phyloP scores from a whole-genome alignment of 2,329 filamentous ascomycete species.

The Colletotrichum karsti region DNA sequence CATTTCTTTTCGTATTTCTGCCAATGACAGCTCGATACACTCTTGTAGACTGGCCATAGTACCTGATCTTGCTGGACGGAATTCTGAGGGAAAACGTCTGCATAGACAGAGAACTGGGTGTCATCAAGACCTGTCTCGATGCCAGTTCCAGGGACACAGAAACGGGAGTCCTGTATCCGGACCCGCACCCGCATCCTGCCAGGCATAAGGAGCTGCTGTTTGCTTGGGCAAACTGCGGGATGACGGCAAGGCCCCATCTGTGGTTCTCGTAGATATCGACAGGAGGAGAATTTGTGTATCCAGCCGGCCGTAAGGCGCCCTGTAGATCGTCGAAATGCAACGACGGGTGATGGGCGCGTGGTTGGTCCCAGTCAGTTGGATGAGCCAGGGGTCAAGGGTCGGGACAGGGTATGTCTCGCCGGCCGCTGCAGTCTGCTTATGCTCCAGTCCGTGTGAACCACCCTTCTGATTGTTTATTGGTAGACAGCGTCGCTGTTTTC shows the following conservation, averaged over 20 bases:
- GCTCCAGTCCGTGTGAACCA: conserved; percentile 1
- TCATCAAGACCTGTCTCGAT: not conserved
- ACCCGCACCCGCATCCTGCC: too few species aligned
- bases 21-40: not conserved
- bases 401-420: conserved; percentile 10
- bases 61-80: not conserved
- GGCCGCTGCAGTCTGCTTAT: conserved; percentile 21
- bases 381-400: conserved; percentile 23
- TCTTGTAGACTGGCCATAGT: not conserved
- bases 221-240: not conserved
- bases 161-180: too few species aligned
- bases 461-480: not conserved
- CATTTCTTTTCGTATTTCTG: not conserved
- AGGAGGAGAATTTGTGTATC: not conserved
- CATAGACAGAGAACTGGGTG: not conserved
- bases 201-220: too few species aligned
- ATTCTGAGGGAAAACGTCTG: not conserved
- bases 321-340: conserved; percentile 19
- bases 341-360: conserved; percentile 15
- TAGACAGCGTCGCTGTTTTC: not conserved
- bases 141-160: not conserved
- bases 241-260: not conserved
- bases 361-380: conserved; percentile 23
- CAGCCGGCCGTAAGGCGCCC: conserved; percentile 16
- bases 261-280: not conserved